Percentiles rank a stretch among this genome's conserved stretches.
Evolutionary conservation across 495 filamentous ascomycete species (phyloP).

Genomic region (Aspergillus haitiensis): DNA sequence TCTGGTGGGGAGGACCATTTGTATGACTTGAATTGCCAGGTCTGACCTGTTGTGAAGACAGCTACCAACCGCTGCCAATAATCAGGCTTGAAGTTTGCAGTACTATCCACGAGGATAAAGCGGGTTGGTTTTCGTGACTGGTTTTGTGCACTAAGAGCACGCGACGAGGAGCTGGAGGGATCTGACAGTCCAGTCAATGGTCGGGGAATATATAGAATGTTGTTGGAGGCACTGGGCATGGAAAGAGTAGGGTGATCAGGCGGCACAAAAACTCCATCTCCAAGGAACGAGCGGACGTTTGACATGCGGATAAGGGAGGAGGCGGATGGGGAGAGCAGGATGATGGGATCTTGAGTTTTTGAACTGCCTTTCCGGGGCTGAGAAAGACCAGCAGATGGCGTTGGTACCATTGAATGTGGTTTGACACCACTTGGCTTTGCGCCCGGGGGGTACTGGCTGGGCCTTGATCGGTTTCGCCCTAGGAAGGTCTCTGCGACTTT

Average conservation of each 20-base stretch:
- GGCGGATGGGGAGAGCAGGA: constrained; percentile 96
- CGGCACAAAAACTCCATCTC: constrained; percentile 77
- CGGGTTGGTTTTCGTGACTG: constrained; percentile 71
- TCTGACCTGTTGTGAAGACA: constrained; percentile 96
- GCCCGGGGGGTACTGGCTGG: constrained; percentile 46
- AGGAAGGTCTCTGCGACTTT: constrained; percentile 83
- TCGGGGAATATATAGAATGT: constrained; percentile 81
- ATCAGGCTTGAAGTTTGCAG: constrained; percentile 93
- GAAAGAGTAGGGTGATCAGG: constrained; percentile 63
- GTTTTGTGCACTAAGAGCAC: constrained; percentile 25
- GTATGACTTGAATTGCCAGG: constrained; percentile 98
- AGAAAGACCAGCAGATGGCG: constrained; percentile 46
- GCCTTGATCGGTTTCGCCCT: constrained; percentile 54
- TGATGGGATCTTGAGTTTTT: constrained; percentile 83
- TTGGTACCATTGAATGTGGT: constrained; percentile 35
- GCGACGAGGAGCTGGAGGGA: constrained; percentile 30
- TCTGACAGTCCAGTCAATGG: constrained; percentile 66
- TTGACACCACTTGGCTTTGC: constrained; percentile 46
- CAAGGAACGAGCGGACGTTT: constrained; percentile 95
- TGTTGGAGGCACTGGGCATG: constrained; percentile 53
- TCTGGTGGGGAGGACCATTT: constrained; percentile 90
- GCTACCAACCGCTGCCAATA: constrained; percentile 97
- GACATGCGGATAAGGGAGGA: constrained; percentile 96
- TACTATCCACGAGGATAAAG: constrained; percentile 91
- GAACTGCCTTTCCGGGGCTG: constrained; percentile 49